Evolutionary conservation across 495 filamentous ascomycete species (phyloP).

Genomic region (Tuber umbilicatum): DNA sequence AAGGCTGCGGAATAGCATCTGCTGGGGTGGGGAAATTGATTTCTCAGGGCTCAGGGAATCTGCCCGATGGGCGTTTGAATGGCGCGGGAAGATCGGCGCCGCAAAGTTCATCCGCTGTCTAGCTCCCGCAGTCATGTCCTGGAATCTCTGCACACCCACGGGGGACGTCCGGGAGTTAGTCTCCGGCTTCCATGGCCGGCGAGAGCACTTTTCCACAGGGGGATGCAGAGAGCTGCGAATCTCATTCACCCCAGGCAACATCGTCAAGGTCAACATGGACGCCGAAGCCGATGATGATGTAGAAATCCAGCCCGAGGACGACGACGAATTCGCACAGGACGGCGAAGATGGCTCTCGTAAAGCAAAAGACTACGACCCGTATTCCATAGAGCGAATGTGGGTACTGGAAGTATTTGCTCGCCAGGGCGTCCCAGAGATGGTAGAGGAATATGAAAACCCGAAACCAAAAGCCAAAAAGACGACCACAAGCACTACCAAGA

Average conservation of each 20-base stretch:
- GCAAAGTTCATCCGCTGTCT: constrained; percentile 76
- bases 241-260: constrained; percentile 64
- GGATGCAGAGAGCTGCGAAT: constrained; percentile 68
- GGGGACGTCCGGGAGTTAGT: constrained; percentile 45
- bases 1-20: constrained; percentile 51
- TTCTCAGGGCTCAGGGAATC: constrained; percentile 62
- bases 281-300: constrained; percentile 58
- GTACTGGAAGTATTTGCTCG: constrained; percentile 65
- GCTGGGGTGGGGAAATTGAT: constrained; percentile 62
- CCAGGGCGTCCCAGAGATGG: constrained; percentile 62
- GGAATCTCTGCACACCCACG: constrained; percentile 50
- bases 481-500: constrained; percentile 16
- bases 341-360: constrained; percentile 54
- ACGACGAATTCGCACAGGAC: constrained; percentile 51
- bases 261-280: constrained; percentile 69
- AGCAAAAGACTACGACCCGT: constrained; percentile 61
- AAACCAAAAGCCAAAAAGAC: constrained; percentile 50
- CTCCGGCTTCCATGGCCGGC: constrained; percentile 56
- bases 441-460: constrained; percentile 69
- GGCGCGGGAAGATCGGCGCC: constrained; percentile 69
- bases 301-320: constrained; percentile 48
- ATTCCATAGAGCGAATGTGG: constrained; percentile 63
- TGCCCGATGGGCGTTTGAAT: constrained; percentile 73
- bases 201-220: constrained; percentile 68
- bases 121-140: constrained; percentile 67